A percentile compares a stretch with the other conserved stretches of the same genome.
phyloP scores from a whole-genome alignment of 1,139 yeast genomes.

The Yamadazyma blattariae region DNA sequence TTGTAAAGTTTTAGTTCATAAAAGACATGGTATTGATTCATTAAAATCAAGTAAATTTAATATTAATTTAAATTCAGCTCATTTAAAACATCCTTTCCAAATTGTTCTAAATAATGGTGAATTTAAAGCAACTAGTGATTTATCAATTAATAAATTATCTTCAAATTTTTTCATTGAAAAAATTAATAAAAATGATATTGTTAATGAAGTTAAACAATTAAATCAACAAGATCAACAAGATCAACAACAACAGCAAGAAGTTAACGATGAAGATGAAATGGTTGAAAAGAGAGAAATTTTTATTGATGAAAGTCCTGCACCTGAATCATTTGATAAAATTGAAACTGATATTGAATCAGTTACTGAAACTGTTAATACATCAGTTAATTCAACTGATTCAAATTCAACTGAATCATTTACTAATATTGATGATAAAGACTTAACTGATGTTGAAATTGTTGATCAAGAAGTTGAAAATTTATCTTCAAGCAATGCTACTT shows the following conservation, averaged over 20 bases:
- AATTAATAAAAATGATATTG: background rate
- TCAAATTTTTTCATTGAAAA: constrained; percentile 14
- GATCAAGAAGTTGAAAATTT: background rate
- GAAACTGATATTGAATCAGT: constrained; percentile 1
- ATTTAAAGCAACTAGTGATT: constrained; percentile 21
- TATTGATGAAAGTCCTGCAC: background rate
- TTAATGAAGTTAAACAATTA: constrained; percentile 6
- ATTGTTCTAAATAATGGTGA: constrained; percentile 23
- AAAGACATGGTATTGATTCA: constrained; percentile 32
- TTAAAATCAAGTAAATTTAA: constrained; percentile 33
- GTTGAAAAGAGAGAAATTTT: background rate
- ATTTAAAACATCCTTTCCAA: constrained; percentile 34
- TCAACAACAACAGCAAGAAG: background rate
- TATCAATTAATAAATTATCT: constrained; percentile 25
- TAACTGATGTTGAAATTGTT: background rate
- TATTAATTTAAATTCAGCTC: constrained; percentile 29
- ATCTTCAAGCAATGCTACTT: background rate
- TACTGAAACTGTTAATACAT: background rate
- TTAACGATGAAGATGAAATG: background rate
- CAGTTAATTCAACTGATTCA: background rate
- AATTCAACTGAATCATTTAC: background rate
- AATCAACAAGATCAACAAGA: no score
- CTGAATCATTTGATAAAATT: constrained; percentile 1
- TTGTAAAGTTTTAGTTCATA: constrained; percentile 27
- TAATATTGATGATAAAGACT: constrained; percentile 1